A percentile compares a stretch with the other conserved stretches of the same genome.
These are phyloP conservation scores for Pyrus betulifolia DNA, from an alignment of 306 rosid genomes.

Conservation along the genomic window DNA sequence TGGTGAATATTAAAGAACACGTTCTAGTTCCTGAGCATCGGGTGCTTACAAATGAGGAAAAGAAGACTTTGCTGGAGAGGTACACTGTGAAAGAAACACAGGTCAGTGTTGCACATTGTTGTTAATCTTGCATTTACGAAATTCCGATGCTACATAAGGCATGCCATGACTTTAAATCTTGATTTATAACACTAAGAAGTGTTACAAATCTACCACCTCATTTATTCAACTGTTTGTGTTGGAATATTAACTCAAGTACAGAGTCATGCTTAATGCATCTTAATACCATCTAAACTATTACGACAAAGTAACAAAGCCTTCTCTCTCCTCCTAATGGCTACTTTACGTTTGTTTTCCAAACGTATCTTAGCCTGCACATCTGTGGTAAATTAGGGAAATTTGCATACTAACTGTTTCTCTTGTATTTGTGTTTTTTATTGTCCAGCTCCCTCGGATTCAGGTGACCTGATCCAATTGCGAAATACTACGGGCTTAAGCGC, in stretches of 20 bases:
- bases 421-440: background rate
- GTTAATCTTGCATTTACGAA: background rate
- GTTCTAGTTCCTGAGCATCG: conserved; percentile 74
- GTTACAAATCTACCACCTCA: background rate
- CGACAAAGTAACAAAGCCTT: background rate
- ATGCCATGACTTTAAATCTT: background rate
- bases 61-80: conserved; percentile 73
- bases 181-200: background rate
- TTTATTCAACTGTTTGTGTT: background rate
- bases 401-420: background rate
- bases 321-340: background rate
- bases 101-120: conserved; percentile 28
- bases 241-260: background rate
- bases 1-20: conserved; percentile 59
- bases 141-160: background rate
- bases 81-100: conserved; percentile 86
- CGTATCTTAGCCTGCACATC: background rate
- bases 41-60: conserved; percentile 49
- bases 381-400: background rate
- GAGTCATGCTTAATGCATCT: no score
- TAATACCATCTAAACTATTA: background rate
- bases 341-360: background rate
- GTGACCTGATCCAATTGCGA: conserved; percentile 75
- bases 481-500: conserved; percentile 85
- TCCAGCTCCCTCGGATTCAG: conserved; percentile 82